A percentile compares a stretch with the other conserved stretches of the same genome.
Conservation (phyloP, 1,284 basidiomycete species). For the Wolfiporia cocos region DNA sequence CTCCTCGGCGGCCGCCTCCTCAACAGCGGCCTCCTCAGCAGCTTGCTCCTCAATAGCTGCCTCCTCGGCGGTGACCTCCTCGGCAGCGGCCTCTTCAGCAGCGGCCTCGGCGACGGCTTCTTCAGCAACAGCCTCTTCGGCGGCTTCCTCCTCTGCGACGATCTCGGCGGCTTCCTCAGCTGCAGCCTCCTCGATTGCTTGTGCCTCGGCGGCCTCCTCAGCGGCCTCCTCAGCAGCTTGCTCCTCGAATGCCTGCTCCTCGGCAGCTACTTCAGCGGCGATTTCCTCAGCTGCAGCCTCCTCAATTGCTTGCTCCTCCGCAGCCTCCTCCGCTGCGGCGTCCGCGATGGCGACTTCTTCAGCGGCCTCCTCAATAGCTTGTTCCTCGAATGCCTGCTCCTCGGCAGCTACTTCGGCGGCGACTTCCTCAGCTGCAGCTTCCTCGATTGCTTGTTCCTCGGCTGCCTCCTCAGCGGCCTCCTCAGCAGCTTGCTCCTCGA, state of each 20-base stretch:
- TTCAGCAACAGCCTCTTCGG: neutral
- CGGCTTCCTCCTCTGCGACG: slow-evolving; percentile 3
- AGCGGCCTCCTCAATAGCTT: neutral
- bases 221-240: neutral
- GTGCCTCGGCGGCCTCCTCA: no score
- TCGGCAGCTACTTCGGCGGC: neutral
- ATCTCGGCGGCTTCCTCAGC: neutral
- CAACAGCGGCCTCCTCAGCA: neutral
- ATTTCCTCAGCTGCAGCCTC: neutral
- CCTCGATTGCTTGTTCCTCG: neutral
- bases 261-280: neutral
- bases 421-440: no score
- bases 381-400: neutral
- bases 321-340: no score
- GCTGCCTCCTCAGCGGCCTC: neutral
- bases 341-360: neutral
- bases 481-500: neutral
- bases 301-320: neutral
- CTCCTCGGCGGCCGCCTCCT: neutral
- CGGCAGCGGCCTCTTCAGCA: neutral
- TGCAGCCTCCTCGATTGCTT: neutral
- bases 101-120: neutral
- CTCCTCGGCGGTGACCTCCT: no score
- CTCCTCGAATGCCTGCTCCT: neutral
- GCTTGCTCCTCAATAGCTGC: no score